A percentile compares a stretch with the other conserved stretches of the same genome.
Conservation (phyloP, 1,284 basidiomycete species). For the Cryptococcus depauperatus region DNA sequence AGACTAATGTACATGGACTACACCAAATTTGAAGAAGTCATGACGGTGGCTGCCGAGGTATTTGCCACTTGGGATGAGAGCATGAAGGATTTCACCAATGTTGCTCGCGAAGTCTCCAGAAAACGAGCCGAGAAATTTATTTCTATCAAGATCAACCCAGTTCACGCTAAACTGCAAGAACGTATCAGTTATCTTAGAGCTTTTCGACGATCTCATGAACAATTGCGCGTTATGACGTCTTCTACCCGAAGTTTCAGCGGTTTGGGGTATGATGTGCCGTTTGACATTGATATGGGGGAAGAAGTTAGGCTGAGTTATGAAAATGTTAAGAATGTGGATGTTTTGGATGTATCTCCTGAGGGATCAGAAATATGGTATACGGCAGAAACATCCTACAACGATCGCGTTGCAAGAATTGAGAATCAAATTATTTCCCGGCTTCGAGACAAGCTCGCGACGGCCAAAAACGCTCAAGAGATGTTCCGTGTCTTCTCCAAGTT, state of each 20-base stretch:
- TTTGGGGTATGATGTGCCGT: conserved; percentile 55
- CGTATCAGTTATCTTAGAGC: conserved; percentile 77
- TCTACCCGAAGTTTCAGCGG: conserved; percentile 80
- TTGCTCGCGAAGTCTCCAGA: conserved; percentile 87
- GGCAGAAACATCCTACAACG: conserved; percentile 95
- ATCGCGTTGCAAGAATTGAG: conserved; percentile 92
- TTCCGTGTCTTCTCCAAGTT: conserved; percentile 98
- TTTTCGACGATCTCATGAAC: conserved; percentile 95
- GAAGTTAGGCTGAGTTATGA: conserved; percentile 94
- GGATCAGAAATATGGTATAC: conserved; percentile 98
- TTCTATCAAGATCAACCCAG: conserved; percentile 89
- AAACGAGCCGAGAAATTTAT: conserved; percentile 91
- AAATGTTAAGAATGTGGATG: conserved; percentile 89
- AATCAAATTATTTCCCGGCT: conserved; percentile 95
- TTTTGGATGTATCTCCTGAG: conserved; percentile 85
- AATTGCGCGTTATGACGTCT: conserved; percentile 92
- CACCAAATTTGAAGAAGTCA: conserved; percentile 79
- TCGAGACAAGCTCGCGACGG: conserved; percentile 86
- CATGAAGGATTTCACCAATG: conserved; percentile 96
- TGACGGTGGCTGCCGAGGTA: conserved; percentile 67
- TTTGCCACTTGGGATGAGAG: conserved; percentile 95
- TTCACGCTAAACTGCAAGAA: conserved; percentile 86
- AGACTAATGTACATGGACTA: conserved; percentile 90
- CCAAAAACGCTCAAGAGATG: conserved; percentile 97
- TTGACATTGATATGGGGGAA: conserved; percentile 85